Evolutionary conservation across 2,329 filamentous ascomycete genomes (phyloP).

Genomic region (Graphium sp.): DNA sequence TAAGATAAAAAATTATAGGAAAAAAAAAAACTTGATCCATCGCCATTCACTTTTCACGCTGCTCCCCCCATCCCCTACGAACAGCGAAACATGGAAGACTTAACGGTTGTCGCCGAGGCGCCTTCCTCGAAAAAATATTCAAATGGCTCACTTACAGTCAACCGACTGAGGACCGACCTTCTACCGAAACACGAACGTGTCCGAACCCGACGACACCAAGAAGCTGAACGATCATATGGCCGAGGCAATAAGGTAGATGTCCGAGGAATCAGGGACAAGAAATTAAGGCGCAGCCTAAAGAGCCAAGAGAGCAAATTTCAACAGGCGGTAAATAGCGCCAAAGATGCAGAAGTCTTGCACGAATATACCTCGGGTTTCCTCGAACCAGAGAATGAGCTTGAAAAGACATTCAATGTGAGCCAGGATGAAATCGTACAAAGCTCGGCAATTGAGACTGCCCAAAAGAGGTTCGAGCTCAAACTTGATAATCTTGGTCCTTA

Average conservation of each 20-base stretch:
- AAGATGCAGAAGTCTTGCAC: slow-evolving; percentile 87
- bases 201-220: slow-evolving; percentile 32
- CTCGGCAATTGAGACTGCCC: slow-evolving; percentile 68
- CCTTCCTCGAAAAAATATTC: too few relatives aligned
- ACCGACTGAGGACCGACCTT: slow-evolving; percentile 32
- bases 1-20: neutral
- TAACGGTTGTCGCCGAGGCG: too few relatives aligned
- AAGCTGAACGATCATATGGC: slow-evolving; percentile 66
- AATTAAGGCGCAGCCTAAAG: slow-evolving; percentile 66
- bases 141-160: slow-evolving; percentile 35
- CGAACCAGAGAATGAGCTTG: slow-evolving; percentile 74
- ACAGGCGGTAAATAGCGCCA: slow-evolving; percentile 65
- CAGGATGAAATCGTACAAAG: slow-evolving; percentile 69
- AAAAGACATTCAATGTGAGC: slow-evolving; percentile 81
- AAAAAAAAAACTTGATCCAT: too few relatives aligned
- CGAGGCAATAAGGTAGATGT: slow-evolving; percentile 62
- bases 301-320: slow-evolving; percentile 70
- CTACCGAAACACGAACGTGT: slow-evolving; percentile 31
- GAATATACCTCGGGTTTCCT: slow-evolving; percentile 78
- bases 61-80: too few relatives aligned
- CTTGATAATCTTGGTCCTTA: slow-evolving; percentile 76
- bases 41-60: too few relatives aligned
- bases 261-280: slow-evolving; percentile 71
- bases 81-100: slow-evolving; percentile 20
- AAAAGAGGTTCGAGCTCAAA: slow-evolving; percentile 84